These are phyloP conservation scores for Penicillium crustosum DNA, from an alignment of 2,329 filamentous ascomycete species.

Conservation along the genomic window DNA sequence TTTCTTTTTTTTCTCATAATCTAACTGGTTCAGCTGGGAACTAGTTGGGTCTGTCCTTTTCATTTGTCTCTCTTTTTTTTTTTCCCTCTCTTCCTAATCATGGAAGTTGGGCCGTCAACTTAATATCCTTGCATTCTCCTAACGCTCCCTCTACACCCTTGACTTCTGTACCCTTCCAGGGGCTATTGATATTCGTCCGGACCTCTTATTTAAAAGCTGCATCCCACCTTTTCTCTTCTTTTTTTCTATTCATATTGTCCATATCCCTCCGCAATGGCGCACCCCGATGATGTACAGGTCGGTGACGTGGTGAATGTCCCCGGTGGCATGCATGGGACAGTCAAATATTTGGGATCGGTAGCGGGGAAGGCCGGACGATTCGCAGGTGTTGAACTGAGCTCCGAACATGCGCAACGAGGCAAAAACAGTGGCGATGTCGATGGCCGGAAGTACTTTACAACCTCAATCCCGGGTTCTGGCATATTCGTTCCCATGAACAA, in stretches of 20 bases:
- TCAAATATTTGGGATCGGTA: slow-evolving; percentile 85
- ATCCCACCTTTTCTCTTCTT: slow-evolving; percentile 2
- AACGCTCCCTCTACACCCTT: slow-evolving; percentile 13
- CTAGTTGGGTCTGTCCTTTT: not conserved
- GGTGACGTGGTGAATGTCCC: slow-evolving; percentile 89
- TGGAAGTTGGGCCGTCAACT: slow-evolving; percentile 15
- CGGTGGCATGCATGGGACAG: slow-evolving; percentile 84
- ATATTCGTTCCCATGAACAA: slow-evolving; percentile 91
- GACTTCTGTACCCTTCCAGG: slow-evolving; percentile 11
- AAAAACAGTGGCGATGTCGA: slow-evolving; percentile 98
- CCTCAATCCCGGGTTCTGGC: slow-evolving; percentile 73
- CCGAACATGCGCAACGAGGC: slow-evolving; percentile 76
- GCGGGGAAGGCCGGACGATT: slow-evolving; percentile 88
- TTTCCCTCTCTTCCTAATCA: not conserved
- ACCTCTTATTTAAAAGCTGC: slow-evolving; percentile 7
- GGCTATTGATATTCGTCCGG: slow-evolving; percentile 1
- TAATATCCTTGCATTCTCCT: slow-evolving; percentile 17
- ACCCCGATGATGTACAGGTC: slow-evolving; percentile 59
- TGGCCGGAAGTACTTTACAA: slow-evolving; percentile 78
- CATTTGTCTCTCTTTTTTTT: not conserved
- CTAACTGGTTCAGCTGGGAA: not conserved
- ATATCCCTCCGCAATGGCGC: slow-evolving; percentile 32
- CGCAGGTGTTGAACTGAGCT: slow-evolving; percentile 83
- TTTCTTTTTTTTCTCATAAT: not conserved
- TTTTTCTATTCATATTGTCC: not conserved